Evolutionary conservation across 352 stramenopile species (phyloP).

Genomic region (Globisporangium nodosum): DNA sequence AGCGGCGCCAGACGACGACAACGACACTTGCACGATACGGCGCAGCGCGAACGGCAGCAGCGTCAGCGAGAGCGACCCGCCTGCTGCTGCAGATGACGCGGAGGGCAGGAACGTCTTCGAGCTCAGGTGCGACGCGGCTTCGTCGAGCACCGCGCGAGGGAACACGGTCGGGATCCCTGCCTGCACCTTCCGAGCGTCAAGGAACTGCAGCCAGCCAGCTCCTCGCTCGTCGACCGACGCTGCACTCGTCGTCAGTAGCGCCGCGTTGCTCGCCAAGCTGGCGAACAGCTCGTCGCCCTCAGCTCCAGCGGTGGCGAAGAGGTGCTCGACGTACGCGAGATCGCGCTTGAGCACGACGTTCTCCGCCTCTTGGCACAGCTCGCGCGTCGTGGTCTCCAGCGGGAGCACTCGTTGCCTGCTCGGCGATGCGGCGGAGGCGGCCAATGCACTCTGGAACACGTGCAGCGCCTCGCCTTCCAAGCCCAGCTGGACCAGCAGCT

Average conservation of each 20-base stretch:
- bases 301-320: constrained; percentile 19
- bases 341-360: constrained; percentile 50
- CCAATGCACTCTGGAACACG: constrained; percentile 33
- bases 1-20: constrained; percentile 27
- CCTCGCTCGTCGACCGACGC: background rate
- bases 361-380: constrained; percentile 55
- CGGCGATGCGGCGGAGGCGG: constrained; percentile 11
- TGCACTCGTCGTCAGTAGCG: background rate
- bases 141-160: constrained; percentile 27
- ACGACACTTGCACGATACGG: constrained; percentile 39
- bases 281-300: constrained; percentile 24
- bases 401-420: constrained; percentile 34
- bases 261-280: constrained; percentile 19
- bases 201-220: constrained; percentile 25
- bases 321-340: constrained; percentile 54
- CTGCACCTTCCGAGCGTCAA: constrained; percentile 21
- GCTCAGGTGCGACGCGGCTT: constrained; percentile 39
- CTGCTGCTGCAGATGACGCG: background rate
- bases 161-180: constrained; percentile 11
- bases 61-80: constrained; percentile 17
- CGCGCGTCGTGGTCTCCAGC: constrained; percentile 33
- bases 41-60: constrained; percentile 55
- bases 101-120: constrained; percentile 43
- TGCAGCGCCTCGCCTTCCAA: constrained; percentile 31
- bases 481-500: constrained; percentile 33